A percentile compares a stretch with the other conserved stretches of the same genome.
Evolutionary conservation across 2,329 filamentous ascomycete genomes (phyloP).

Genomic region (Clarireedia sp.): DNA sequence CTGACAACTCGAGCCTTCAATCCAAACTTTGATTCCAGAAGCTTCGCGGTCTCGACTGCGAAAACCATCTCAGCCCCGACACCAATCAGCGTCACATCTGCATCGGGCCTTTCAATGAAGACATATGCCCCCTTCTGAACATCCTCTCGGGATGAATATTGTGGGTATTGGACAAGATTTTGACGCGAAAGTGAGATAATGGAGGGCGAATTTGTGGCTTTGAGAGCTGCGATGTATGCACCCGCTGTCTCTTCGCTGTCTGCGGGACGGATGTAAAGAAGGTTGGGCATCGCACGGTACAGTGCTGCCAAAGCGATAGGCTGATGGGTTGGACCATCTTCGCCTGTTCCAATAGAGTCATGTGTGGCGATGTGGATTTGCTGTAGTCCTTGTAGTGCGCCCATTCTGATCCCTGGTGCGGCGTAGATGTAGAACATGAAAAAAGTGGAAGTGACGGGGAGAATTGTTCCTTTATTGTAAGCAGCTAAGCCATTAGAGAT

Average conservation of each 20-base stretch:
- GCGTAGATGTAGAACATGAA: constrained; percentile 58
- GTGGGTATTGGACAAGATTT: neutral
- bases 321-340: constrained; percentile 56
- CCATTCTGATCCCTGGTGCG: constrained; percentile 52
- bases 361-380: constrained; percentile 54
- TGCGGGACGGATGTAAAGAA: constrained; percentile 51
- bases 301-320: constrained; percentile 49
- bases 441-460: constrained; percentile 51
- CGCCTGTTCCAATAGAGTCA: constrained; percentile 51
- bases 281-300: constrained; percentile 55
- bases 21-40: constrained; percentile 30
- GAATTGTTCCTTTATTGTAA: constrained; percentile 44
- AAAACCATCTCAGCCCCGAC: constrained; percentile 26
- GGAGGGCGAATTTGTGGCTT: neutral
- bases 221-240: constrained; percentile 36
- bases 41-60: constrained; percentile 35
- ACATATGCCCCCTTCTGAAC: neutral
- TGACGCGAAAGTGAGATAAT: neutral
- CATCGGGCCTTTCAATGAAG: neutral
- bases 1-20: constrained; percentile 36
- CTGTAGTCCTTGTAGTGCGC: constrained; percentile 46
- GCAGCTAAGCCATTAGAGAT: constrained; percentile 53
- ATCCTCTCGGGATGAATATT: neutral
- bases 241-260: constrained; percentile 51
- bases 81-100: neutral